phyloP scores from a whole-genome alignment of 768 basidiomycete genomes.

The Mycena chlorophos region DNA sequence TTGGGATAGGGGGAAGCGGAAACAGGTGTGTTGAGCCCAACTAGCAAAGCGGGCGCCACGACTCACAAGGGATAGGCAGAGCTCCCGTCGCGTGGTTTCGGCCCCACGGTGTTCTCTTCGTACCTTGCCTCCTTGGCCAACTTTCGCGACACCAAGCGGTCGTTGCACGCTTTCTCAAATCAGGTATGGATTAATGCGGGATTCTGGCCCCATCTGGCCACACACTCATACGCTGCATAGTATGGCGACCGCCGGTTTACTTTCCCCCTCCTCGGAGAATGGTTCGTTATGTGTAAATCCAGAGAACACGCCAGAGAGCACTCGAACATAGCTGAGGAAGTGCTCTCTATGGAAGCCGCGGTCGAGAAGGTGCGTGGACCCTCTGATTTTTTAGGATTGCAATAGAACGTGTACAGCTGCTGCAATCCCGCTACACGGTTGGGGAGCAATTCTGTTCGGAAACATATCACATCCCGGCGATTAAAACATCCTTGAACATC shows the following conservation, averaged over 20 bases:
- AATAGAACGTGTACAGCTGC: conserved; percentile 25
- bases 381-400: background rate
- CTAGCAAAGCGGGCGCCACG: background rate
- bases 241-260: conserved; percentile 16
- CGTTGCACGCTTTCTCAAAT: background rate
- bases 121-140: conserved; percentile 2
- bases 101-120: conserved; percentile 3
- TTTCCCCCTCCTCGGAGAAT: conserved; percentile 15
- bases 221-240: background rate
- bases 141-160: background rate
- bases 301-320: conserved; percentile 15
- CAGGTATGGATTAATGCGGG: background rate
- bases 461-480: conserved; percentile 37
- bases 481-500: conserved; percentile 34
- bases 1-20: conserved; percentile 2
- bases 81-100: conserved; percentile 5
- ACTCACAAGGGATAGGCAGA: background rate
- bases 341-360: conserved; percentile 21
- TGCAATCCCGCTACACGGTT: conserved; percentile 40
- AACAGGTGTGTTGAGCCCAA: conserved; percentile 1
- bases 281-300: conserved; percentile 11
- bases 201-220: background rate
- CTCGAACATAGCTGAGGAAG: conserved; percentile 17
- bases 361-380: conserved; percentile 16
- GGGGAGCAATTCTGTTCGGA: conserved; percentile 34